Percentiles rank a stretch among this genome's conserved stretches.
These are phyloP conservation scores for Fusarium globosum DNA, from an alignment of 2,329 filamentous ascomycete genomes.

Conservation along the genomic window DNA sequence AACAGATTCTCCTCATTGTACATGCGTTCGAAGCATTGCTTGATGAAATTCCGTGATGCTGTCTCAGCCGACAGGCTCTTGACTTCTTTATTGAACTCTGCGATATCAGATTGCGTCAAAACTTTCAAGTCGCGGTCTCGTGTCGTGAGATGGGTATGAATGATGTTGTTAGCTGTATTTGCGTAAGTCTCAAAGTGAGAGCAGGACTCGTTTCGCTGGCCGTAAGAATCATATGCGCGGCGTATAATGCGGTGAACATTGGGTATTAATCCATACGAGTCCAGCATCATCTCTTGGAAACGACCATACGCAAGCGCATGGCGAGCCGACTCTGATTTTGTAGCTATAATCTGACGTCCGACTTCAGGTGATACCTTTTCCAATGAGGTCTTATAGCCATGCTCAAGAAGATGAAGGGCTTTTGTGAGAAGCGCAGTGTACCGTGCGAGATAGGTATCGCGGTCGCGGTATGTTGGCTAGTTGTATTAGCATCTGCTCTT, in stretches of 20 bases:
- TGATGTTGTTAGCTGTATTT: constrained; percentile 65
- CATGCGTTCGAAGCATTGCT: constrained; percentile 69
- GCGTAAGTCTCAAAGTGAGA: constrained; percentile 64
- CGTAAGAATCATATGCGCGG: constrained; percentile 64
- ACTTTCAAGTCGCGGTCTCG: constrained; percentile 65
- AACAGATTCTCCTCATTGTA: constrained; percentile 67
- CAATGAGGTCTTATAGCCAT: constrained; percentile 64
- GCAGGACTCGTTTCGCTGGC: constrained; percentile 56
- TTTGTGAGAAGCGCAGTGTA: constrained; percentile 84
- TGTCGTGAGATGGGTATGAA: constrained; percentile 63
- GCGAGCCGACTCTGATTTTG: constrained; percentile 68
- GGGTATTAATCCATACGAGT: constrained; percentile 65
- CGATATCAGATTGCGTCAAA: constrained; percentile 64
- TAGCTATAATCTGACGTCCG: constrained; percentile 63
- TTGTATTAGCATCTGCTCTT: not conserved
- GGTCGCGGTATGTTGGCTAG: constrained; percentile 85
- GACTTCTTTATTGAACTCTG: constrained; percentile 64
- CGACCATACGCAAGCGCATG: constrained; percentile 70
- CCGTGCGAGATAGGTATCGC: constrained; percentile 85
- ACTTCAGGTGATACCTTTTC: constrained; percentile 67
- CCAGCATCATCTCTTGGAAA: constrained; percentile 67
- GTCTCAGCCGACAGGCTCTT: constrained; percentile 64
- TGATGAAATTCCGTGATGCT: constrained; percentile 67
- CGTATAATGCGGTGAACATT: constrained; percentile 66
- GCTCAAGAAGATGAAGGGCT: constrained; percentile 70